phyloP scores from a whole-genome alignment of 2,329 filamentous ascomycete species.

The Cephalotrichum gorgonifer region DNA sequence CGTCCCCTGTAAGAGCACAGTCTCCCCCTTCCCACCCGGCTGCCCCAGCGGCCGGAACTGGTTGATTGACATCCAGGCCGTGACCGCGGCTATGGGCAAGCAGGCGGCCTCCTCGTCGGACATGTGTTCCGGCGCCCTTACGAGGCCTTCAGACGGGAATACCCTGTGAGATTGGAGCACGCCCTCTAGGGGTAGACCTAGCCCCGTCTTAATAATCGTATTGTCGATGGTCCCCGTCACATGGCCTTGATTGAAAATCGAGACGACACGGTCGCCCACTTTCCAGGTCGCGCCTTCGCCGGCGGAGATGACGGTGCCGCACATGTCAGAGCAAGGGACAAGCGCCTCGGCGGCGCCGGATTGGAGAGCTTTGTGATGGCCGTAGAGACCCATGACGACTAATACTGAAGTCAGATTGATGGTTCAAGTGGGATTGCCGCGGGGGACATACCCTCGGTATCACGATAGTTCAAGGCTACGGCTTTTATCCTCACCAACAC shows the following conservation, averaged over 20 bases:
- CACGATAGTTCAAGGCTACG: constrained; percentile 39
- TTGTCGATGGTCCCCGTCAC: constrained; percentile 48
- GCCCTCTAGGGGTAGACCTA: constrained; percentile 51
- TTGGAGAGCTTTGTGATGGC: constrained; percentile 47
- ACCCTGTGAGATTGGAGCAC: constrained; percentile 49
- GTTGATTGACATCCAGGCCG: constrained; percentile 57
- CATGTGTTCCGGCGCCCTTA: constrained; percentile 45
- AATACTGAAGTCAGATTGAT: neutral
- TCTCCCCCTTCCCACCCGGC: constrained; percentile 25
- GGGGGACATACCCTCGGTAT: constrained; percentile 30
- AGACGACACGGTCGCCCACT: constrained; percentile 54
- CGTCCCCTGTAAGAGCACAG: constrained; percentile 43
- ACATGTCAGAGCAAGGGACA: constrained; percentile 62
- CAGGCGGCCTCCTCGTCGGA: constrained; percentile 48
- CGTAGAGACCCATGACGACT: constrained; percentile 59
- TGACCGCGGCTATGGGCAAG: constrained; percentile 50
- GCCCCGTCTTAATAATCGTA: constrained; percentile 41
- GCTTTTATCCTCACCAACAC: constrained; percentile 36
- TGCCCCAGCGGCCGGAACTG: constrained; percentile 44
- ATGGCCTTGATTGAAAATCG: constrained; percentile 50
- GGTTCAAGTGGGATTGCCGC: neutral
- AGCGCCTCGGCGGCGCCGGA: constrained; percentile 25
- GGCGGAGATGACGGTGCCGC: constrained; percentile 46
- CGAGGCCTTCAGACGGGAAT: constrained; percentile 44
- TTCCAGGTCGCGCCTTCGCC: constrained; percentile 28